Evolutionary conservation across 768 basidiomycete species (phyloP).

Genomic region (Calocybe indica): DNA sequence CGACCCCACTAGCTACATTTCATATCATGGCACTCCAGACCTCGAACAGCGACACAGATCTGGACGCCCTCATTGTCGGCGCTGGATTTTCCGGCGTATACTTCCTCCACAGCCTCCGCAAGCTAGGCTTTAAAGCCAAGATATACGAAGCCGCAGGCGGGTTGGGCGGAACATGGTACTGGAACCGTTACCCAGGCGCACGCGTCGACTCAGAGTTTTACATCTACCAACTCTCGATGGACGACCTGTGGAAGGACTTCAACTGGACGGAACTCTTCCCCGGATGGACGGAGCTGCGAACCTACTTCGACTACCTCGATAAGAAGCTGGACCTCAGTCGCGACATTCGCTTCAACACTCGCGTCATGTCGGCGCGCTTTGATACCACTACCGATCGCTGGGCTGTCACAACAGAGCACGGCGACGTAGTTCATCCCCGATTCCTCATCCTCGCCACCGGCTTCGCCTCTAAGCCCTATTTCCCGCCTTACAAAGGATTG

Average conservation of each 20-base stretch:
- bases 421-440: constrained; percentile 10
- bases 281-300: constrained; percentile 11
- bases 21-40: constrained; percentile 1
- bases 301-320: constrained; percentile 17
- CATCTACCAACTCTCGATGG: constrained; percentile 17
- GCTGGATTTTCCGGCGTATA: constrained; percentile 18
- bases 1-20: neutral
- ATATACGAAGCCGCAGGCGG: constrained; percentile 14
- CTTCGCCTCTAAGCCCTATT: constrained; percentile 16
- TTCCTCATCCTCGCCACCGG: constrained; percentile 19
- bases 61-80: constrained; percentile 20
- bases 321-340: constrained; percentile 18
- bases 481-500: constrained; percentile 14
- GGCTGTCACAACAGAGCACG: constrained; percentile 14
- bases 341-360: constrained; percentile 16
- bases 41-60: constrained; percentile 1
- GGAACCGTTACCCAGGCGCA: constrained; percentile 21
- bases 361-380: constrained; percentile 15
- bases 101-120: constrained; percentile 11
- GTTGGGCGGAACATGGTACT: constrained; percentile 20
- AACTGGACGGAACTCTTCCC: constrained; percentile 12
- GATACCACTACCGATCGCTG: constrained; percentile 13
- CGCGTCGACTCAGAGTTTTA: constrained; percentile 19
- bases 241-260: constrained; percentile 21
- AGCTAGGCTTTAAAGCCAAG: constrained; percentile 13